These are phyloP conservation scores for Aurantiochytrium sp. DNA, from an alignment of 108 stramenopile genomes.

Conservation along the genomic window DNA sequence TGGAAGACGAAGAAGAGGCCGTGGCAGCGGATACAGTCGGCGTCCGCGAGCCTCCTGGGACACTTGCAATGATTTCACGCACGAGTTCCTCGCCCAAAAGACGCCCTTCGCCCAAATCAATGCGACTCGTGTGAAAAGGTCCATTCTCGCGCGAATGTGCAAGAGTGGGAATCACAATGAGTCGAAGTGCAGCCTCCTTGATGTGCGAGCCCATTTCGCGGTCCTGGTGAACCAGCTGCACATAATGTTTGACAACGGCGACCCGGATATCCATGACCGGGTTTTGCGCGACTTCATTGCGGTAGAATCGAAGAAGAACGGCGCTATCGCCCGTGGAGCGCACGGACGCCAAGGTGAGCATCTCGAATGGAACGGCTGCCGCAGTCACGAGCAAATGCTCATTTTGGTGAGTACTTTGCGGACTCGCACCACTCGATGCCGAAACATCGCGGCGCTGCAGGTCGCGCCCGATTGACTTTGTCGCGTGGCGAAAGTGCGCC, in stretches of 20 bases:
- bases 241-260: neutral
- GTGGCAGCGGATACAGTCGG: neutral
- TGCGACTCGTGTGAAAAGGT: neutral
- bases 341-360: neutral
- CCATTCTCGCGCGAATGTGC: neutral
- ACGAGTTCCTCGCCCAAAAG: neutral
- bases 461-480: neutral
- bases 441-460: neutral
- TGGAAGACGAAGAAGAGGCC: no score
- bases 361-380: neutral
- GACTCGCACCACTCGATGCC: neutral
- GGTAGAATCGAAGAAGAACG: neutral
- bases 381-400: neutral
- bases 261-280: neutral
- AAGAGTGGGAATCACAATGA: neutral
- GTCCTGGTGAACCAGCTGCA: neutral
- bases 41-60: neutral
- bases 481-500: neutral
- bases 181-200: neutral
- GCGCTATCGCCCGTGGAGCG: neutral
- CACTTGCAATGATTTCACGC: neutral
- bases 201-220: neutral
- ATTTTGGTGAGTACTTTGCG: neutral
- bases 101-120: neutral
- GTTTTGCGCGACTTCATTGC: neutral